phyloP scores from a whole-genome alignment of 306 rosid species.

The Rosa multiflora region DNA sequence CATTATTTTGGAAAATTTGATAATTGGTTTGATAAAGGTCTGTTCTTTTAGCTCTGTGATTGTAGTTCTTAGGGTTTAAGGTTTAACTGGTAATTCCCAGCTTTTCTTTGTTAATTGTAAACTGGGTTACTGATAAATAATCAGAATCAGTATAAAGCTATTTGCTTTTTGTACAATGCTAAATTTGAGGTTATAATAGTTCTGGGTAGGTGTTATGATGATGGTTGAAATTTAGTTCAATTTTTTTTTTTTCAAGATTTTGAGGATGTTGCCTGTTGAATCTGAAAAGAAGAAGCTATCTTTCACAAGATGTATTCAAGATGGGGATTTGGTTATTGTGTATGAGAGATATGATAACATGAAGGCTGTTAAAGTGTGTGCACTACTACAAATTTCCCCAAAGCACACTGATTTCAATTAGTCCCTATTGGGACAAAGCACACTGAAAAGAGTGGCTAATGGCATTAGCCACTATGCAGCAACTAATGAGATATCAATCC shows the following conservation, averaged over 20 bases:
- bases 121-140: neutral
- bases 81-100: neutral
- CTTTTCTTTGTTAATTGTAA: neutral
- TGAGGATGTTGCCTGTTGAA: constrained; percentile 57
- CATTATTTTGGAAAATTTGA: too few relatives aligned
- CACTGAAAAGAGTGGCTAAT: too few relatives aligned
- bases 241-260: neutral
- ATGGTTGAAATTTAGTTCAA: neutral
- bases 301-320: constrained; percentile 46
- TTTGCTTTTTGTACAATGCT: neutral
- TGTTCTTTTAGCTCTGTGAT: neutral
- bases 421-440: too few relatives aligned
- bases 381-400: too few relatives aligned
- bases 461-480: too few relatives aligned
- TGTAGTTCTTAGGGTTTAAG: neutral
- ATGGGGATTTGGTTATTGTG: constrained; percentile 77
- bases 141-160: too few relatives aligned
- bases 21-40: neutral
- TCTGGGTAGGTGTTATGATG: neutral
- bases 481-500: too few relatives aligned
- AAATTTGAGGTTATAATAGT: neutral
- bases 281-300: constrained; percentile 52
- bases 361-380: constrained; percentile 71
- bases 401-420: too few relatives aligned
- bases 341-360: constrained; percentile 75